Evolutionary conservation across 495 filamentous ascomycete species (phyloP), one percentile per base, ranked within the genome.

Genomic region (Neurospora sublineolata): DNA sequence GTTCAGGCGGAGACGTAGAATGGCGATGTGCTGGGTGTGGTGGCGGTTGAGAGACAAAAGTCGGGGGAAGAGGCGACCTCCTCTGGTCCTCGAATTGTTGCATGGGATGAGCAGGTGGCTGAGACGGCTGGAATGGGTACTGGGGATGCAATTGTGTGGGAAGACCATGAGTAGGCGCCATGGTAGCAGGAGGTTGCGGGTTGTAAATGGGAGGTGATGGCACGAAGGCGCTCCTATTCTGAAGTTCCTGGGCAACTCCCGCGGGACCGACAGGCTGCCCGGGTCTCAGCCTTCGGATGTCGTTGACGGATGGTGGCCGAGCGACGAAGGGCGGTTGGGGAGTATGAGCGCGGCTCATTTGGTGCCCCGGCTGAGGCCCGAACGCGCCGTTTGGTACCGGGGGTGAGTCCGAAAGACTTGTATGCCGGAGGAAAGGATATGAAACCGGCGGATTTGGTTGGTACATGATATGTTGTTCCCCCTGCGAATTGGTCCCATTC

Each of bases 121-220:
- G 80, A n/a, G 75, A 78, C 58, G 68, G 79, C 44, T 52, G 67
- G 68, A 82, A 84, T n/a, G 80, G 77, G 37, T 79, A 83, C 44
- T 90, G 87, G 37, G 87, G 79, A 20, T 89, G 87, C 40, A 87
- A 83, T 72, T 82, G 79, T 73, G 87, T 86, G 44, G 38, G 72
- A 67, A 82, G 76, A 14, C 82, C 77, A 37, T 86, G 85, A 69
- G 82, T 82, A 68, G 69, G 81, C 38, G 80, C 79, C 76, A 86
- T 86, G 38, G 79, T 81, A 38, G 84, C 77, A 71, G 82, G 77
- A 68, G 87, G 85, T 75, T 93, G 93, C 9, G 89, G 88, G 77
- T 93, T 93, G 79, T 94, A 97, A 75, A 97, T 90, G 36, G 92
- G 88, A 3, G 92, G 90, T 74, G 95, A 92, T 10, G 92, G 87